Base-by-base conservation (phyloP, 371 early-diverging fungal genomes). In the Mucor irregularis region DNA sequence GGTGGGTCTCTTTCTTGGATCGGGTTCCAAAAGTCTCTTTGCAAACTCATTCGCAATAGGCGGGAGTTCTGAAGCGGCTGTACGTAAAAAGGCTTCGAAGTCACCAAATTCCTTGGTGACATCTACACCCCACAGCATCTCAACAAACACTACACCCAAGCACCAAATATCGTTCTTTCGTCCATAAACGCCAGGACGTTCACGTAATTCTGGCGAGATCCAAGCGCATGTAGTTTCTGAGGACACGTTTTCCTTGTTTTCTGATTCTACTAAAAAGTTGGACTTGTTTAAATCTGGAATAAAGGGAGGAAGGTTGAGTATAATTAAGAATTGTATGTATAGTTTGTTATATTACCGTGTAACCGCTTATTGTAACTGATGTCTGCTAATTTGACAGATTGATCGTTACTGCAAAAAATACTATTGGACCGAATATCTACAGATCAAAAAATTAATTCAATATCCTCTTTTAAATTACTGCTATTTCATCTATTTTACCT, bases 161-260 rank as follows among this genome's bases (percentile, higher is more conserved):
- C 84, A 87, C 88, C 90, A 91, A 17, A 91, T 80, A 66, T 91
- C 92, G 56, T 84, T 86, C 56, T 91, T 90, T 38, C 89, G 73
- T 19, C 80, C 78, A 53, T 81, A 80, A 9, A 81, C 62, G 16
- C 83, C 84, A 0, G 86, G 80, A 5, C 78, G 58, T 8, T 84
- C 80, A 7, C 74, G 60, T 25, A 82, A 56, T 68, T 88, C 88
- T 8, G 87, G 87, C 0, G 85, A 73, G 5, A 69, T 63, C 74
- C 89, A 81, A 2, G 69, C 65, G 19, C 63, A 63, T 26, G 61
- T 53, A 5, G 58, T 8, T 33, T 53, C 44, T 7, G 53, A 13
- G 38, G 53, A 26, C 43, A 51, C 22, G 59, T 64, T 42, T 58
- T 80, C 35, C 47, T 62, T 29, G 53, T 71, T 57, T 71, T 74